Percentiles rank a stretch among this genome's conserved stretches.
These are phyloP conservation scores for Coniophora puteana DNA, from an alignment of 1,284 basidiomycete species.

Conservation along the genomic window DNA sequence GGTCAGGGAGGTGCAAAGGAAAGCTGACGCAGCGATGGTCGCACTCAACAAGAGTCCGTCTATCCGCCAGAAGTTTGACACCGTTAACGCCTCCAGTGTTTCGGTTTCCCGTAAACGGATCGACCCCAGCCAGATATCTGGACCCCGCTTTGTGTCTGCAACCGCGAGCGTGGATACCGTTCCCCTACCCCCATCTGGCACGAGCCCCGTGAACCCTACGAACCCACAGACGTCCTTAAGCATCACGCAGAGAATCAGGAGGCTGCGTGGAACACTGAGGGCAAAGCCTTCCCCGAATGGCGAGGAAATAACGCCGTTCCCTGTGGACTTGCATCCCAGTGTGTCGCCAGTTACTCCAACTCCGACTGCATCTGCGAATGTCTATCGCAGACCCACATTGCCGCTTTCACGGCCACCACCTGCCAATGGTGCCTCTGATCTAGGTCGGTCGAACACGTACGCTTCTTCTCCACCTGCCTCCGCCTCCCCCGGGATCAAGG, in stretches of 20 bases:
- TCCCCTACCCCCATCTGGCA: conserved; percentile 49
- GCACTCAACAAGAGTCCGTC: conserved; percentile 61
- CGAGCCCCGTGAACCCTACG: conserved; percentile 25
- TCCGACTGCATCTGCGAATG: conserved; percentile 33
- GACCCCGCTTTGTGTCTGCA: conserved; percentile 66
- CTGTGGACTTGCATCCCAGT: conserved; percentile 35
- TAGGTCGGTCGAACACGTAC: conserved; percentile 40
- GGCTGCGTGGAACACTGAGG: conserved; percentile 63
- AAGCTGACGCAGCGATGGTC: conserved; percentile 65
- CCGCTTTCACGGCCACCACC: conserved; percentile 28
- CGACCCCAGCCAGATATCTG: conserved; percentile 68
- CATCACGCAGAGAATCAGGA: conserved; percentile 65
- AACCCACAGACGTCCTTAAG: conserved; percentile 36
- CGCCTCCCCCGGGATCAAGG: conserved; percentile 66
- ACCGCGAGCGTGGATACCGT: conserved; percentile 75
- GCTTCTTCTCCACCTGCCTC: conserved; percentile 61
- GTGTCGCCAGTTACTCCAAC: conserved; percentile 31
- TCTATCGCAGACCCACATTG: conserved; percentile 35
- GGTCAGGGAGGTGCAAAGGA: conserved; percentile 63
- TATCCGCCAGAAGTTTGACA: conserved; percentile 42
- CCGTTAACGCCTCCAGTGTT: conserved; percentile 30
- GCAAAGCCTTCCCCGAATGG: conserved; percentile 50
- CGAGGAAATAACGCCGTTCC: conserved; percentile 50
- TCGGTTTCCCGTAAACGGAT: conserved; percentile 58
- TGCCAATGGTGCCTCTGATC: conserved; percentile 46